Conservation (phyloP, 768 basidiomycete species). For the Candolleomyces efflorescens region DNA sequence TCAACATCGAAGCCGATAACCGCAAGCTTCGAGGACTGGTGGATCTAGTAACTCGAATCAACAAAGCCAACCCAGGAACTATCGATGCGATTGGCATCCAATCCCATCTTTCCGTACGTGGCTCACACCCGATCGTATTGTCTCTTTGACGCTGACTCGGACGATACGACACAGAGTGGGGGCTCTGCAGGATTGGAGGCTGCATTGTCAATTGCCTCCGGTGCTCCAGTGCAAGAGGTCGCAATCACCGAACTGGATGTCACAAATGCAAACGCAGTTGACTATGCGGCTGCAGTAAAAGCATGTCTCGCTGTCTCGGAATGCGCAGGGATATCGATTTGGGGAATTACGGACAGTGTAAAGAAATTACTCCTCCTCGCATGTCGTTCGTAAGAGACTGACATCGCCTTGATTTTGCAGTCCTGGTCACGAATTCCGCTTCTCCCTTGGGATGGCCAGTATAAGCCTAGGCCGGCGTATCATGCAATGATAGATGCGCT, state of each 20-base stretch:
- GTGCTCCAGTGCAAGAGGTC: slow-evolving; percentile 36
- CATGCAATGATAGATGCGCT: background rate
- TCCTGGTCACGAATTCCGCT: background rate
- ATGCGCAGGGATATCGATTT: slow-evolving; percentile 44
- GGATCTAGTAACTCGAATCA: slow-evolving; percentile 37
- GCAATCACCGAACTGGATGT: slow-evolving; percentile 47
- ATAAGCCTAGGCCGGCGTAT: background rate
- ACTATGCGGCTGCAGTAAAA: slow-evolving; percentile 41
- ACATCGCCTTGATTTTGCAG: background rate
- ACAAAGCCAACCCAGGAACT: slow-evolving; percentile 28
- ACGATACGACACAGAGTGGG: slow-evolving; percentile 20
- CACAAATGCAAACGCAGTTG: slow-evolving; percentile 28
- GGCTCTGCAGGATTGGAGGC: slow-evolving; percentile 37
- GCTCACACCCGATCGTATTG: background rate
- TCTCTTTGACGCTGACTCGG: background rate
- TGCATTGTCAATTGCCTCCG: slow-evolving; percentile 34
- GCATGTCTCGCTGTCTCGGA: slow-evolving; percentile 37
- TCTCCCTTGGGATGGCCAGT: background rate
- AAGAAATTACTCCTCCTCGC: slow-evolving; percentile 4
- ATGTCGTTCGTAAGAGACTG: too few relatives aligned
- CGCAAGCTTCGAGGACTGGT: slow-evolving; percentile 40
- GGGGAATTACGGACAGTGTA: slow-evolving; percentile 44
- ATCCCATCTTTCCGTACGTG: slow-evolving; percentile 27
- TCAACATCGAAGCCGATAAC: slow-evolving; percentile 44
- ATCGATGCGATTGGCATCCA: slow-evolving; percentile 50